A percentile compares a stretch with the other conserved stretches of the same genome.
Conservation (phyloP, 2,329 filamentous ascomycete species). For the Trichoderma koningii region DNA sequence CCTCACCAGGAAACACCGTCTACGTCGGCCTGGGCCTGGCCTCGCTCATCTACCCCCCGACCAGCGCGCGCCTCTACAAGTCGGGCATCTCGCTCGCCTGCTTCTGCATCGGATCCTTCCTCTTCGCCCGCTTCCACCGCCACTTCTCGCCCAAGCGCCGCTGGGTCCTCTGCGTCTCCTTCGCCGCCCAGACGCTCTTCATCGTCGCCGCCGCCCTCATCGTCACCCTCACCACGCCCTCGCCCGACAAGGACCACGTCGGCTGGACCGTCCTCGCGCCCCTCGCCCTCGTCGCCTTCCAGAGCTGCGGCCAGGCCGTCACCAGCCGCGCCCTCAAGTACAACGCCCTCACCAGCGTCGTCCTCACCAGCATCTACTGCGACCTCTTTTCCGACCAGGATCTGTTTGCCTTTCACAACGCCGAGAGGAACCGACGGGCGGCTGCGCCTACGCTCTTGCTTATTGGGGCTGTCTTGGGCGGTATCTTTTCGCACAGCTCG, state of each 20-base stretch:
- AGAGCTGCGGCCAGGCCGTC: conserved; percentile 78
- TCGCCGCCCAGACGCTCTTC: conserved; percentile 54
- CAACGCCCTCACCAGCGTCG: conserved; percentile 73
- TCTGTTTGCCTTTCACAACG: conserved; percentile 49
- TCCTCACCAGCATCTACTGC: conserved; percentile 79
- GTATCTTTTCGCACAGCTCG: conserved; percentile 50
- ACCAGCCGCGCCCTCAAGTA: conserved; percentile 69
- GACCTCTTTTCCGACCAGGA: conserved; percentile 70
- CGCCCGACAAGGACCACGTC: conserved; percentile 46
- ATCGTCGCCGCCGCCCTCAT: conserved; percentile 56
- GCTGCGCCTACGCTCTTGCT: conserved; percentile 54
- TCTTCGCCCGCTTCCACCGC: conserved; percentile 70
- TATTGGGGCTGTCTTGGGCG: conserved; percentile 53
- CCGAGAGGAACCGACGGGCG: conserved; percentile 53
- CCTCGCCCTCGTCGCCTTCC: conserved; percentile 71
- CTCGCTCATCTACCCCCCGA: conserved; percentile 46
- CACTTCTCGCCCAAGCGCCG: conserved; percentile 60
- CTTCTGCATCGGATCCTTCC: conserved; percentile 72
- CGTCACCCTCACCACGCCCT: conserved; percentile 50
- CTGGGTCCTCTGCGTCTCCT: conserved; percentile 65
- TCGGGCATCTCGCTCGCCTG: conserved; percentile 68
- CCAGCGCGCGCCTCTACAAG: conserved; percentile 48
- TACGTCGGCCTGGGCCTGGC: conserved; percentile 76
- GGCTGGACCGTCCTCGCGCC: conserved; percentile 65
- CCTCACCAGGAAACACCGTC: conserved; percentile 66